Evolutionary conservation across 2,329 filamentous ascomycete genomes (phyloP).

Genomic region (Aspergillus sojae): DNA sequence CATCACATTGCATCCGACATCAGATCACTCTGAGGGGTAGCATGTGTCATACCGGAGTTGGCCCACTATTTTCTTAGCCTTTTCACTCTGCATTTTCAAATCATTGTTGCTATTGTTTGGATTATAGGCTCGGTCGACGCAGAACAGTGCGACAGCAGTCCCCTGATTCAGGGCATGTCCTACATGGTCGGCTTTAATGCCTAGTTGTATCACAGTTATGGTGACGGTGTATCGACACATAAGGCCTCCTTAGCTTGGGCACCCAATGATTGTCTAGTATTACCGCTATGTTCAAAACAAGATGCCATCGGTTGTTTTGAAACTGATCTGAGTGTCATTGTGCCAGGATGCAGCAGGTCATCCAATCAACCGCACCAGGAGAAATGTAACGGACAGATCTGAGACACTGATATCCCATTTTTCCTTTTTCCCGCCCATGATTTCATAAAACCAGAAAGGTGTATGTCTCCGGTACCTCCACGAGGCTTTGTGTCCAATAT

Average conservation of each 20-base stretch:
- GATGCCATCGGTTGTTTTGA: background rate
- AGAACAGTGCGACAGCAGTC: background rate
- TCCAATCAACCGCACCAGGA: background rate
- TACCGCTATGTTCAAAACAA: background rate
- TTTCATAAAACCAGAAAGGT: background rate
- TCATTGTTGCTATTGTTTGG: background rate
- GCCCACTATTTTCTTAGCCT: background rate
- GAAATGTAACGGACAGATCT: background rate
- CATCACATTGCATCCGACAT: conserved; percentile 19
- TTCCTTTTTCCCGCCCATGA: background rate
- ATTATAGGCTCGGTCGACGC: background rate
- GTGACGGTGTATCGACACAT: background rate
- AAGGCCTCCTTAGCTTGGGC: background rate
- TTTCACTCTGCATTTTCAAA: background rate
- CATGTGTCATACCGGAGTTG: background rate
- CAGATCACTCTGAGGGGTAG: background rate
- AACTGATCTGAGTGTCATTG: background rate
- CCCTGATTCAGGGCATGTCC: background rate
- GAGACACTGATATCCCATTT: background rate
- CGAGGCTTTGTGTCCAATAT: background rate
- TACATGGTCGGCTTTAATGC: conserved; percentile 1
- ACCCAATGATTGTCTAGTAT: background rate
- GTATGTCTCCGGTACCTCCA: background rate
- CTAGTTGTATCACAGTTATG: background rate
- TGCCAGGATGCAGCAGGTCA: background rate